Evolutionary conservation across 2,329 filamentous ascomycete genomes (phyloP).

Genomic region (Zarea fungicola): DNA sequence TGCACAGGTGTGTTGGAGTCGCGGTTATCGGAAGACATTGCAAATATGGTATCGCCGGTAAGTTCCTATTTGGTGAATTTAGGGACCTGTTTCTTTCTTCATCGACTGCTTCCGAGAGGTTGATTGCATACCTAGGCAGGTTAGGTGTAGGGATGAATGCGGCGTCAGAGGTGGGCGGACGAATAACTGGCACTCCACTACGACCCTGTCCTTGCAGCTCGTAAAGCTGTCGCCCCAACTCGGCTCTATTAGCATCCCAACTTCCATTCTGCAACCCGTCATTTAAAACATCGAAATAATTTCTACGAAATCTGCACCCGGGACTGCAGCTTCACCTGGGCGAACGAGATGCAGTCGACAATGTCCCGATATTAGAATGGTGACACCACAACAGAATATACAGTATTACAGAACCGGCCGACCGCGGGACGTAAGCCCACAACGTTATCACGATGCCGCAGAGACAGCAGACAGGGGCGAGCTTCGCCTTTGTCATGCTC

Average conservation of each 20-base stretch:
- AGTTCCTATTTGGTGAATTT: not conserved
- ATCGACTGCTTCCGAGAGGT: not conserved
- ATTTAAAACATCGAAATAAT: not conserved
- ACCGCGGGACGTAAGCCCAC: slow-evolving; percentile 1
- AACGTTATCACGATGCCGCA: slow-evolving; percentile 39
- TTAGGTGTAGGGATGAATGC: slow-evolving; percentile 2
- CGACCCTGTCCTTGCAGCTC: no score
- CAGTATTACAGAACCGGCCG: not conserved
- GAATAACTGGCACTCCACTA: not conserved
- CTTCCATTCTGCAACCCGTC: not conserved
- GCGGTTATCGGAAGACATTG: slow-evolving; percentile 35
- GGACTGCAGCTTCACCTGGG: not conserved
- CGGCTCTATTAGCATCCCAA: not conserved
- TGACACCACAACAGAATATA: not conserved
- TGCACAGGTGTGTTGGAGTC: slow-evolving; percentile 28
- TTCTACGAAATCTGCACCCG: no score
- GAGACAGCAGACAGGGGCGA: slow-evolving; percentile 35
- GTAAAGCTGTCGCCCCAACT: no score
- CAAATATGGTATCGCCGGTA: not conserved
- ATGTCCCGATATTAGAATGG: slow-evolving; percentile 1
- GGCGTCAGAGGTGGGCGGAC: not conserved
- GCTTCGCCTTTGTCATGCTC: slow-evolving; percentile 32
- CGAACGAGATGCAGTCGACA: not conserved
- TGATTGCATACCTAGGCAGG: no score
- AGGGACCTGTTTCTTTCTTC: not conserved